phyloP scores from a whole-genome alignment of 257 asterid genomes.

The Nicotiana attenuata region DNA sequence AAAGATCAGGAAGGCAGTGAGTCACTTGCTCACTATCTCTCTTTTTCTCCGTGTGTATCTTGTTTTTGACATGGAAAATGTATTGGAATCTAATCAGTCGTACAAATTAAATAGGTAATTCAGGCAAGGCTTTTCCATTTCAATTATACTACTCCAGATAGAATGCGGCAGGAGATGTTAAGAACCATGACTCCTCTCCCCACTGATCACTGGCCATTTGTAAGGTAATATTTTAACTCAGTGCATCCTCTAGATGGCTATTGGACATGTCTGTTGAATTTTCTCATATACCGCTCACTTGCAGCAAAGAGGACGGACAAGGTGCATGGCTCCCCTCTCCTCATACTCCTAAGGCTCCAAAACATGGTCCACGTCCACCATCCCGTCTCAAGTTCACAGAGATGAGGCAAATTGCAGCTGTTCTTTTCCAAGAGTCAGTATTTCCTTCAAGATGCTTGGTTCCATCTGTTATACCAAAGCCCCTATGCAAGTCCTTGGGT shows the following conservation, averaged over 20 bases:
- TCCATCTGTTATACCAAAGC: constrained; percentile 62
- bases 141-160: constrained; percentile 94
- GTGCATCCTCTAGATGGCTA: neutral
- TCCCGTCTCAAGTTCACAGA: constrained; percentile 70
- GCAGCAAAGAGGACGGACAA: constrained; percentile 62
- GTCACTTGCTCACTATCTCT: constrained; percentile 21
- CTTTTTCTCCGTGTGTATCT: neutral
- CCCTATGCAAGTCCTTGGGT: constrained; percentile 73
- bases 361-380: constrained; percentile 88
- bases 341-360: constrained; percentile 92
- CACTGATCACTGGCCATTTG: constrained; percentile 87
- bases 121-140: constrained; percentile 82
- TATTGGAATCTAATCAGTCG: neutral
- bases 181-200: constrained; percentile 80
- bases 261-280: neutral
- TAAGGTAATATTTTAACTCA: constrained; percentile 30
- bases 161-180: constrained; percentile 87
- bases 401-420: constrained; percentile 90
- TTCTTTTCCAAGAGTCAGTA: constrained; percentile 71
- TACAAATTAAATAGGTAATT: constrained; percentile 47
- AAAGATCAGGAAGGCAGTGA: constrained; percentile 86
- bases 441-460: constrained; percentile 59
- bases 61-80: neutral
- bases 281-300: constrained; percentile 8
- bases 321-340: constrained; percentile 45